These are phyloP conservation scores for Auxenochlorella pyrenoidosa DNA, from an alignment of 139 green algal species.

Conservation along the genomic window DNA sequence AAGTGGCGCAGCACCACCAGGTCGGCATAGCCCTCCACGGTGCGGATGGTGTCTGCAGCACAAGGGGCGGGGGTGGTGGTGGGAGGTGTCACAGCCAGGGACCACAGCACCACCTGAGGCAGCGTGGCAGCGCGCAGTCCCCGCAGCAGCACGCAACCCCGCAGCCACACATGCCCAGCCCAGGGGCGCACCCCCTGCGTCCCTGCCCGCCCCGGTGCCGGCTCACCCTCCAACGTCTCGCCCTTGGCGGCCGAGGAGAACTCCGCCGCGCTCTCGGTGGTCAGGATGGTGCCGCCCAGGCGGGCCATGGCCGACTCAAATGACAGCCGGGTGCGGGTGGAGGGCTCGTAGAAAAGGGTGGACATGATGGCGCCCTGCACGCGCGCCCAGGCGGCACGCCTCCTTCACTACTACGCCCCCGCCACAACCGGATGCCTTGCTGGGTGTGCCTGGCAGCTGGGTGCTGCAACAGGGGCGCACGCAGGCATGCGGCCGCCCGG, in stretches of 20 bases:
- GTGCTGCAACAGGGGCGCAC: background rate
- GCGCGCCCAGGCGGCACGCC: too few species aligned
- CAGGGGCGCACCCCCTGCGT: background rate
- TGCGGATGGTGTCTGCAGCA: slow-evolving; percentile 96
- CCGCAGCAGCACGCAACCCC: too few species aligned
- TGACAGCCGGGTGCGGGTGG: slow-evolving; percentile 95
- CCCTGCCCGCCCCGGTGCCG: background rate
- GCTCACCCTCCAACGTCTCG: slow-evolving; percentile 95
- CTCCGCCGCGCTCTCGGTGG: slow-evolving; percentile 95
- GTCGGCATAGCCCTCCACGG: slow-evolving; percentile 96
- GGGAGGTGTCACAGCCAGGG: too few species aligned
- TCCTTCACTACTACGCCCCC: too few species aligned
- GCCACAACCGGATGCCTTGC: too few species aligned
- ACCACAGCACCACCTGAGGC: too few species aligned
- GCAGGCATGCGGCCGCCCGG: background rate
- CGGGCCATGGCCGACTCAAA: slow-evolving; percentile 97
- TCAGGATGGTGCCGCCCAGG: slow-evolving; percentile 94
- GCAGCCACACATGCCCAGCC: background rate
- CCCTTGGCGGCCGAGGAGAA: slow-evolving; percentile 99
- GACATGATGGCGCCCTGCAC: slow-evolving; percentile 85
- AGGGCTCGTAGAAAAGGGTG: slow-evolving; percentile 99
- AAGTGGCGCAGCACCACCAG: slow-evolving; percentile 98
- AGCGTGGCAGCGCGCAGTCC: too few species aligned
- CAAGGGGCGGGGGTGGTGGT: background rate
- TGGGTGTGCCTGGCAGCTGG: too few species aligned